Base-by-base conservation (phyloP, 2,329 filamentous ascomycete species). In the Coniochaeta ligniaria region DNA sequence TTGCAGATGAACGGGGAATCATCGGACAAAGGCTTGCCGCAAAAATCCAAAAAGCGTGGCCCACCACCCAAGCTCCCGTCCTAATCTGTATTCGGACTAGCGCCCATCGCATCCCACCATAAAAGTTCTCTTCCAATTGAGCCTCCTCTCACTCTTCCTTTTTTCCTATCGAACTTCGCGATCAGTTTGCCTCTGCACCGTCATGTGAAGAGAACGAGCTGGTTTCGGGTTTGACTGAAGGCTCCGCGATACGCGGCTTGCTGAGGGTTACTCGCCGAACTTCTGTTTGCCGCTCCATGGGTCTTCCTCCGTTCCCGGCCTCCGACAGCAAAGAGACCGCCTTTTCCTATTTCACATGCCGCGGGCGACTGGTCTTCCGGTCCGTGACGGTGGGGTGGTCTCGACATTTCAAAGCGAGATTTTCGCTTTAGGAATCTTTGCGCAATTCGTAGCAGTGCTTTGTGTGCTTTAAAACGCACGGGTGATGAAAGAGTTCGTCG, bases 291-390 rank as follows among this genome's bases (percentile, higher is more conserved):
- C 71, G 54, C 70, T 70, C 75, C 69, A 74, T 80, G 76, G 75
- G 74, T 78, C 72, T 78, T 73, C 77, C 76, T 79, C 78, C 78
- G 78, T 80, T 80, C 78, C 78, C 78, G 76, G 78, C 78, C 78
- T 70, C 77, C 78, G 67, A 79, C 65, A 80, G 66, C 62, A 74
- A 76, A 66, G 69, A 74, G 73, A 75, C 67, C 70, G 71, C 75
- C 76, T 76, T 60, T 64, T 66, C 66, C 65, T 62, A 77, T 76
- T 73, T 74, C 72, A 66, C 71, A 75, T 77, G 77, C 73, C 75
- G 66, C 67, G 69, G 68, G 68, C 66, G 68, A 63, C 69, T 66
- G 65, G 64, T 69, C 65, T 67, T 65, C 64, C 75, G 75, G 76
- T 74, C 71, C 71, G 72, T 73, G 76, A 77, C 76, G 78, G 78